phyloP scores from a whole-genome alignment of 306 rosid species.

The Geum urbanum region DNA sequence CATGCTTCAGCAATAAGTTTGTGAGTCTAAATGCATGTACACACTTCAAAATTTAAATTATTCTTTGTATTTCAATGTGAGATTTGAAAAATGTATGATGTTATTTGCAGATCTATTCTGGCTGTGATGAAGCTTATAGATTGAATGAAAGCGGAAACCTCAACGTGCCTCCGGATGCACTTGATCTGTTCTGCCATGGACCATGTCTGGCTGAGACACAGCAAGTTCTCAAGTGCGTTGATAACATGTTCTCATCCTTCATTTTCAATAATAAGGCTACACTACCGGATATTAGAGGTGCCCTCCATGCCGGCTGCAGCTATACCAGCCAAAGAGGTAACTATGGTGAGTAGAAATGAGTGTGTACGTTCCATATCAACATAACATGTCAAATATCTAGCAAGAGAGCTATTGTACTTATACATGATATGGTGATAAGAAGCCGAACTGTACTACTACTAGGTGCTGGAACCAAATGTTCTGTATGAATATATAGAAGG shows the following conservation, averaged over 20 bases:
- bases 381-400: neutral
- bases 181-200: constrained; percentile 55
- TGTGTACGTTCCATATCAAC: no score
- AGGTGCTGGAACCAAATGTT: no score
- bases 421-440: no score
- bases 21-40: constrained; percentile 33
- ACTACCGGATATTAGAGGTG: constrained; percentile 46
- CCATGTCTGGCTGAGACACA: constrained; percentile 69
- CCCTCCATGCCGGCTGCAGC: constrained; percentile 57
- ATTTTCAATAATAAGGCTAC: constrained; percentile 56
- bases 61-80: constrained; percentile 3
- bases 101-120: constrained; percentile 44
- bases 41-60: neutral
- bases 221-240: constrained; percentile 55
- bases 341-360: no score
- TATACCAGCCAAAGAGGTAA: constrained; percentile 49
- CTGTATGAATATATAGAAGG: no score
- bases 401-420: no score
- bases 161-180: constrained; percentile 49
- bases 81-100: neutral
- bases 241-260: constrained; percentile 44
- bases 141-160: constrained; percentile 61
- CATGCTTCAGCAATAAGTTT: constrained; percentile 49
- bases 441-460: no score
- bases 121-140: constrained; percentile 55